phyloP scores from a whole-genome alignment of 108 stramenopile genomes.

The Bacterosira constricta region DNA sequence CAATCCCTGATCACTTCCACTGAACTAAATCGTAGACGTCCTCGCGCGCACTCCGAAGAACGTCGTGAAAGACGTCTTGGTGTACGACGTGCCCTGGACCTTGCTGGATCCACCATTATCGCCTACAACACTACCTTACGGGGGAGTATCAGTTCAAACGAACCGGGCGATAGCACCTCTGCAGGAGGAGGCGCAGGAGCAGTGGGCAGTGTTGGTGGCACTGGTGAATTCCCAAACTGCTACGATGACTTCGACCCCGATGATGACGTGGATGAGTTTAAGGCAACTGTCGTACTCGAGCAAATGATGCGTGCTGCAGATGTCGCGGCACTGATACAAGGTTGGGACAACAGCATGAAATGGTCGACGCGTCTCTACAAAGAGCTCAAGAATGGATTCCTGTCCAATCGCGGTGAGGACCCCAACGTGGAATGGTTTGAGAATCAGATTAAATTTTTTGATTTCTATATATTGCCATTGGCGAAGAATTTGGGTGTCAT shows the following conservation, averaged over 20 bases:
- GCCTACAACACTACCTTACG: conserved; percentile 34
- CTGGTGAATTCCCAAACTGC: too few species aligned
- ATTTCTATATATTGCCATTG: conserved; percentile 73
- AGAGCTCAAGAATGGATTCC: conserved; percentile 62
- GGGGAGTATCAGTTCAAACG: neutral
- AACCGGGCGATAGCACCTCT: neutral
- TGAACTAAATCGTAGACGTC: neutral
- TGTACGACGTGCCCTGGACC: conserved; percentile 73
- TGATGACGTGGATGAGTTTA: conserved; percentile 62
- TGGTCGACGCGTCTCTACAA: conserved; percentile 67
- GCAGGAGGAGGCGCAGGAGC: neutral
- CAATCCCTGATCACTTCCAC: neutral
- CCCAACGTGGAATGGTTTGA: conserved; percentile 71
- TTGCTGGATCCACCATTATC: conserved; percentile 71
- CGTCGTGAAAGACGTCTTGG: conserved; percentile 47
- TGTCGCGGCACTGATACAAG: conserved; percentile 75
- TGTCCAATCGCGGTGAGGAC: conserved; percentile 62
- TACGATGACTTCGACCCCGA: conserved; percentile 17
- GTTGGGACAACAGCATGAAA: conserved; percentile 68
- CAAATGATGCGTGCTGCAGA: conserved; percentile 72
- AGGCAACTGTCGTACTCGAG: conserved; percentile 75
- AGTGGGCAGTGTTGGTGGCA: too few species aligned
- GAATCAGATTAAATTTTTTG: conserved; percentile 79
- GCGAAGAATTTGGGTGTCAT: conserved; percentile 66
- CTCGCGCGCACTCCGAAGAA: conserved; percentile 5